A percentile compares a stretch with the other conserved stretches of the same genome.
These are phyloP conservation scores for Vicia faba DNA, from an alignment of 306 rosid species.

Conservation along the genomic window DNA sequence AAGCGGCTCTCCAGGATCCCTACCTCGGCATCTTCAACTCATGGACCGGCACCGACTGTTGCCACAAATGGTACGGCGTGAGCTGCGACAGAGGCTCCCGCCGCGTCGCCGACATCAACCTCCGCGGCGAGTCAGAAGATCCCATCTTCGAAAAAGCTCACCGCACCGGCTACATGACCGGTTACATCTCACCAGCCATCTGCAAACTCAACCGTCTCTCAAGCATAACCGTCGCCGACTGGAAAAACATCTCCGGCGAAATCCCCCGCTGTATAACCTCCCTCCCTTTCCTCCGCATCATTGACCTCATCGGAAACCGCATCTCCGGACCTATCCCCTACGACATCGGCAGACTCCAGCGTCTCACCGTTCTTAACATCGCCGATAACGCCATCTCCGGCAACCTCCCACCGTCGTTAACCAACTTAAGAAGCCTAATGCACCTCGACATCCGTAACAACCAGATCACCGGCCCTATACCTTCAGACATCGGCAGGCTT, in stretches of 20 bases:
- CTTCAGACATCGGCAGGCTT: slow-evolving; percentile 51
- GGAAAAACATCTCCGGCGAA: slow-evolving; percentile 91
- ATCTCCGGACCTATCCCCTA: slow-evolving; percentile 62
- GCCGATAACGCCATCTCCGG: slow-evolving; percentile 84
- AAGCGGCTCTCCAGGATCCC: slow-evolving; percentile 68
- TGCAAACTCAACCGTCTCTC: slow-evolving; percentile 75
- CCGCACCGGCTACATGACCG: slow-evolving; percentile 91
- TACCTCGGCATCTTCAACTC: slow-evolving; percentile 72
- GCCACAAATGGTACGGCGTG: slow-evolving; percentile 81
- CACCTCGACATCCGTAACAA: slow-evolving; percentile 90
- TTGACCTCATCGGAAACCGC: slow-evolving; percentile 81
- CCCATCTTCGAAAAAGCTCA: slow-evolving; percentile 56
- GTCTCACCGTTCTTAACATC: slow-evolving; percentile 72
- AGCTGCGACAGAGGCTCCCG: slow-evolving; percentile 70
- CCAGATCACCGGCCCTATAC: slow-evolving; percentile 60
- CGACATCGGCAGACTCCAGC: slow-evolving; percentile 61
- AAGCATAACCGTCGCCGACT: slow-evolving; percentile 75
- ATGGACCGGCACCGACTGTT: slow-evolving; percentile 85
- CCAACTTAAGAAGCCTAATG: slow-evolving; percentile 57
- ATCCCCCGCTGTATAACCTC: slow-evolving; percentile 73
- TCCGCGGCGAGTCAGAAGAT: slow-evolving; percentile 90
- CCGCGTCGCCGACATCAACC: slow-evolving; percentile 86
- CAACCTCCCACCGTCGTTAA: slow-evolving; percentile 57
- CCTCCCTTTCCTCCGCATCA: slow-evolving; percentile 76
- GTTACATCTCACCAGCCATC: slow-evolving; percentile 66